phyloP scores from a whole-genome alignment of 345 rosid species.

The Populus nigra region DNA sequence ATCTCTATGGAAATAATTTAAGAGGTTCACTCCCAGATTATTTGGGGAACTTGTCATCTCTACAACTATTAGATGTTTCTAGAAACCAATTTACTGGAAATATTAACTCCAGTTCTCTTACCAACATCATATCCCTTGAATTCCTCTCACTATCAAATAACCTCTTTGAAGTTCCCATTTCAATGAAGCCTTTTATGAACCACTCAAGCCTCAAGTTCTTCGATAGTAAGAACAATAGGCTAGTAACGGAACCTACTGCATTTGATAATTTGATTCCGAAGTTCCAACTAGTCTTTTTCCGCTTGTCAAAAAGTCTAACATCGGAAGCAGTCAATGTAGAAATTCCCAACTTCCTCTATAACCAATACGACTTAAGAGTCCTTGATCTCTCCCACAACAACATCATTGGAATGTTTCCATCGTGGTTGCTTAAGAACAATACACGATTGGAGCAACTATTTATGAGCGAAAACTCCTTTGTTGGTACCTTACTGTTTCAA shows the following conservation, averaged over 20 bases:
- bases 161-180: not conserved
- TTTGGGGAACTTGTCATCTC: constrained; percentile 14
- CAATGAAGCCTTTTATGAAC: constrained; percentile 7
- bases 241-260: not conserved
- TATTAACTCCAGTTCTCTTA: not conserved
- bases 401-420: constrained; percentile 2
- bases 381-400: constrained; percentile 2
- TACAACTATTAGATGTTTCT: constrained; percentile 9
- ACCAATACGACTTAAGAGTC: constrained; percentile 2
- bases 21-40: not conserved
- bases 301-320: not conserved
- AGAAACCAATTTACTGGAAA: constrained; percentile 11
- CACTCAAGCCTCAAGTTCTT: constrained; percentile 13
- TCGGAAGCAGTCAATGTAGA: not conserved
- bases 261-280: not conserved
- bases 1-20: not conserved
- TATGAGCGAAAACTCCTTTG: not conserved
- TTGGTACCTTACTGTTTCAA: not conserved
- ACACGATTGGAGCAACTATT: not conserved
- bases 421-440: constrained; percentile 36
- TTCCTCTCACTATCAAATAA: constrained; percentile 2
- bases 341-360: not conserved
- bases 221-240: not conserved
- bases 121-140: not conserved
- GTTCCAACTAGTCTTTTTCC: not conserved